A percentile compares a stretch with the other conserved stretches of the same genome.
phyloP scores from a whole-genome alignment of 345 rosid genomes.

The Bretschneidera sinensis region DNA sequence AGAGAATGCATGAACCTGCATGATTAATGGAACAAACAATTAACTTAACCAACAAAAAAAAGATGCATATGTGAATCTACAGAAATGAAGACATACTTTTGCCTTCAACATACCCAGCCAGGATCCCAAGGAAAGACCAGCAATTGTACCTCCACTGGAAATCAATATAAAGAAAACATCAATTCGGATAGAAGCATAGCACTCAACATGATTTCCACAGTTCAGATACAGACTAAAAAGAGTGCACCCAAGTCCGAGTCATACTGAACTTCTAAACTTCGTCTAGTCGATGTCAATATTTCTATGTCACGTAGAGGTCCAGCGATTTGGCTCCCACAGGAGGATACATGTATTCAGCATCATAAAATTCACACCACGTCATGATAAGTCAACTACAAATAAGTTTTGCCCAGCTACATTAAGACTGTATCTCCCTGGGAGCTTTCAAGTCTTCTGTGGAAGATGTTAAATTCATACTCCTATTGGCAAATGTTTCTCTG shows the following conservation, averaged over 20 bases:
- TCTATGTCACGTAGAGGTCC: too few relatives aligned
- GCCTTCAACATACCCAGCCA: constrained; percentile 71
- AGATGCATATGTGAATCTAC: background rate
- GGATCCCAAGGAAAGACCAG: constrained; percentile 84
- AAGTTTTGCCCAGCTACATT: too few relatives aligned
- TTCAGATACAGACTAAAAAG: background rate
- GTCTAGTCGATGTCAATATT: too few relatives aligned
- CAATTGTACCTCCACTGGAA: constrained; percentile 81
- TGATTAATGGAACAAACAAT: constrained; percentile 11
- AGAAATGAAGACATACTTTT: constrained; percentile 42
- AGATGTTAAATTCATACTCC: too few relatives aligned
- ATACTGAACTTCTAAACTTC: background rate
- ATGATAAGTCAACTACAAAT: too few relatives aligned
- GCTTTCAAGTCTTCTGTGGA: too few relatives aligned
- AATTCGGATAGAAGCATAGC: background rate
- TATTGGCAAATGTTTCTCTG: too few relatives aligned
- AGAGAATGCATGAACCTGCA: constrained; percentile 88
- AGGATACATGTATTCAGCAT: too few relatives aligned
- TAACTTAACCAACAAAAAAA: background rate
- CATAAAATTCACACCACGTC: too few relatives aligned
- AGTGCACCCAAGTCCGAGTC: background rate
- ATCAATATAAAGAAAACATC: constrained; percentile 17
- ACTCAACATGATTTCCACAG: background rate
- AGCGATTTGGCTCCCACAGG: too few relatives aligned
- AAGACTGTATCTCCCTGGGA: too few relatives aligned